A percentile compares a stretch with the other conserved stretches of the same genome.
Evolutionary conservation across 2,329 filamentous ascomycete genomes (phyloP).

Genomic region (Hawksworthiomyces lignivorus): DNA sequence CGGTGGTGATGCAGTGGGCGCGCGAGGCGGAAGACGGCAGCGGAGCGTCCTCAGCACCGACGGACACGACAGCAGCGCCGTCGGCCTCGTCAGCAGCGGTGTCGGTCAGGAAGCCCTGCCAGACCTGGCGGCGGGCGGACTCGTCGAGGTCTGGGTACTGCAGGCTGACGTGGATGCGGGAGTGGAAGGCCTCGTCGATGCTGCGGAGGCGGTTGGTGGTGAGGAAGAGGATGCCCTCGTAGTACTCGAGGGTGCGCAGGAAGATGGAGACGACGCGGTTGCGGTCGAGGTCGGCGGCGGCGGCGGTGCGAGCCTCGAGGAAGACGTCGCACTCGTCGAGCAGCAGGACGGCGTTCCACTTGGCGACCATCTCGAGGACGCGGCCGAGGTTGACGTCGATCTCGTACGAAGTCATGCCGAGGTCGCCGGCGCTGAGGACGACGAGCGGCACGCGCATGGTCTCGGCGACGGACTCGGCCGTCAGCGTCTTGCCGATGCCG

Average conservation of each 20-base stretch:
- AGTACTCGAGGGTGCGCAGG: conserved; percentile 38
- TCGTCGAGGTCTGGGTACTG: conserved; percentile 29
- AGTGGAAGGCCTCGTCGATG: conserved; percentile 40
- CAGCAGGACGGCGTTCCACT: conserved; percentile 64
- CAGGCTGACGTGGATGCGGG: conserved; percentile 40
- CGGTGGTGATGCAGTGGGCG: background rate
- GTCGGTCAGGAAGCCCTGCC: conserved; percentile 6
- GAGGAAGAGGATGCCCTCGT: conserved; percentile 40
- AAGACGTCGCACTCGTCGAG: conserved; percentile 58
- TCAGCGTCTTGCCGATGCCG: conserved; percentile 43
- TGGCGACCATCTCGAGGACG: conserved; percentile 65
- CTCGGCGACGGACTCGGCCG: conserved; percentile 43
- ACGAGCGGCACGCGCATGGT: conserved; percentile 41
- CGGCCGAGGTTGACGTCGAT: conserved; percentile 59
- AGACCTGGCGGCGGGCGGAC: conserved; percentile 18
- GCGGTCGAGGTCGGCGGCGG: conserved; percentile 27
- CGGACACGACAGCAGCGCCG: conserved; percentile 12
- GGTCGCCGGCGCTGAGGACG: conserved; percentile 55
- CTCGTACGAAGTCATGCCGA: conserved; percentile 57
- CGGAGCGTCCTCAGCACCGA: background rate
- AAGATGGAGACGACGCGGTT: conserved; percentile 33
- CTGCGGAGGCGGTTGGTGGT: conserved; percentile 38
- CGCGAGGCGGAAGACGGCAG: background rate
- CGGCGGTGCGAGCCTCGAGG: conserved; percentile 14
- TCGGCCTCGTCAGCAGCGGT: conserved; percentile 6